Conservation (phyloP, 208 protist genomes). For the Porcisia deanei region DNA sequence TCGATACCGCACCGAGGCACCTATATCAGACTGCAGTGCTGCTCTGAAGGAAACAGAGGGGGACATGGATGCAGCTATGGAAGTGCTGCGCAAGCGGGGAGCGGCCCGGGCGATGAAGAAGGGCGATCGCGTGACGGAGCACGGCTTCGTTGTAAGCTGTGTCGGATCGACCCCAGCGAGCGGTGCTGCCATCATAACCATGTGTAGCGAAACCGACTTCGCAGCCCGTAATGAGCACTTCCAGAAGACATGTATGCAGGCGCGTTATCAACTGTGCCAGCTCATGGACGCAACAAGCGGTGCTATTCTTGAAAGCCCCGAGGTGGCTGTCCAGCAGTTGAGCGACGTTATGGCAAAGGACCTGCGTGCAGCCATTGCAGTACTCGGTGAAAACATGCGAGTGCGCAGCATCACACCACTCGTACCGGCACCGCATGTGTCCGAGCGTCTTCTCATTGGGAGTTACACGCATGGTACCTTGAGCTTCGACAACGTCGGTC, state of each 20-base stretch:
- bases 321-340: slow-evolving; percentile 48
- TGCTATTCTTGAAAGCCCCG: slow-evolving; percentile 46
- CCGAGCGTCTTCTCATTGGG: slow-evolving; percentile 66
- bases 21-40: slow-evolving; percentile 84
- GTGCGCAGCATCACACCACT: slow-evolving; percentile 66
- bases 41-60: slow-evolving; percentile 79
- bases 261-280: slow-evolving; percentile 31
- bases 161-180: slow-evolving; percentile 41
- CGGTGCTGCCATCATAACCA: slow-evolving; percentile 70
- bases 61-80: slow-evolving; percentile 77
- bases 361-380: slow-evolving; percentile 60
- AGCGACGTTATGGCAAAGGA: slow-evolving; percentile 39
- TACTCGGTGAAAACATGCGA: slow-evolving; percentile 86
- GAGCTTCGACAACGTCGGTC: slow-evolving; percentile 56
- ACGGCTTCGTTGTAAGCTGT: slow-evolving; percentile 83
- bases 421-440: slow-evolving; percentile 39
- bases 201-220: slow-evolving; percentile 93
- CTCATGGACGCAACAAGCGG: slow-evolving; percentile 60
- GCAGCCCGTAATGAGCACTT: slow-evolving; percentile 85
- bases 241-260: slow-evolving; percentile 45
- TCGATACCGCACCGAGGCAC: slow-evolving; percentile 87
- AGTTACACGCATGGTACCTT: slow-evolving; percentile 79
- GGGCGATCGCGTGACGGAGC: slow-evolving; percentile 68
- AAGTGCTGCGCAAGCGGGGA: slow-evolving; percentile 80
- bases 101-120: slow-evolving; percentile 86